Percentiles rank a stretch among this genome's conserved stretches.
These are phyloP conservation scores for Solanum pinnatisectum DNA, from an alignment of 257 asterid species.

Conservation along the genomic window DNA sequence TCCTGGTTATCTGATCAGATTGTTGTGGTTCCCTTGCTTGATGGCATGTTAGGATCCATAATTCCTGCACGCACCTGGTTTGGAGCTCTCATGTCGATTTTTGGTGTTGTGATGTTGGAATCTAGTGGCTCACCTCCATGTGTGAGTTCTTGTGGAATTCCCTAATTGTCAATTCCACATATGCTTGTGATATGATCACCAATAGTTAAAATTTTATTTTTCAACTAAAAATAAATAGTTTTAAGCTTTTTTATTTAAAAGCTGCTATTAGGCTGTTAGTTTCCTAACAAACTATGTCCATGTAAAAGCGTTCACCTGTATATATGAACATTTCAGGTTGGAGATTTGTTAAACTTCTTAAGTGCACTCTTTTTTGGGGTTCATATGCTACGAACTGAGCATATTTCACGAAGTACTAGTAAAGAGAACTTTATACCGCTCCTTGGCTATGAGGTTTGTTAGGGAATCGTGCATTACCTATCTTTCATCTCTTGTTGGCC, in stretches of 20 bases:
- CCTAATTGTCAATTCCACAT: not conserved
- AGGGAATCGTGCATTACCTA: not conserved
- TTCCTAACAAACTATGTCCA: not conserved
- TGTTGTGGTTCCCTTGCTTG: not conserved
- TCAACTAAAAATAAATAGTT: too few species aligned
- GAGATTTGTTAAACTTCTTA: not conserved
- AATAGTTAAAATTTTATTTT: too few species aligned
- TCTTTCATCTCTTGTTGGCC: not conserved
- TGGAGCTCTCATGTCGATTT: not conserved
- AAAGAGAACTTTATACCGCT: not conserved
- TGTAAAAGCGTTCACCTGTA: not conserved
- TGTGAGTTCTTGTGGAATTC: not conserved
- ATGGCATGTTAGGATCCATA: not conserved
- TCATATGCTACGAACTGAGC: not conserved
- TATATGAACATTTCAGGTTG: not conserved
- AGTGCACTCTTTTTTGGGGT: not conserved
- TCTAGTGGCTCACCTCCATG: not conserved
- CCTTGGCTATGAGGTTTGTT: not conserved
- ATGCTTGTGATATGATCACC: not conserved
- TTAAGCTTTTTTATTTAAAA: not conserved
- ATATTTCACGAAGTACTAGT: not conserved
- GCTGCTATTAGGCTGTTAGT: not conserved
- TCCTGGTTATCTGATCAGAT: not conserved
- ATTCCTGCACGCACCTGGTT: not conserved
- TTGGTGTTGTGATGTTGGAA: not conserved